Conservation (phyloP, 2,329 filamentous ascomycete species). For the Scedosporium minutisporum region DNA sequence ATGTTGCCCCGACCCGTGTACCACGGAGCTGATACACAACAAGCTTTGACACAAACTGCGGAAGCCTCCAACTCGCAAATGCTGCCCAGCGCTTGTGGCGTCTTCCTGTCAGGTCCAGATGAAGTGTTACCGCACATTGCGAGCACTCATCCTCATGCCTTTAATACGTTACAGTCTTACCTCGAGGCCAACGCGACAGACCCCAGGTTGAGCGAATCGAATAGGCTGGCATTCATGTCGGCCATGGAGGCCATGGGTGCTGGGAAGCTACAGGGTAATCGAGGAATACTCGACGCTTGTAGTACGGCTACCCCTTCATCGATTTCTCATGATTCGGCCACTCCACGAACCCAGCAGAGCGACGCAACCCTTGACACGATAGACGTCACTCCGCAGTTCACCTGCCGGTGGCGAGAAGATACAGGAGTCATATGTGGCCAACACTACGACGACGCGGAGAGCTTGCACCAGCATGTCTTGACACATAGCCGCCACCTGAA, state of each 20-base stretch:
- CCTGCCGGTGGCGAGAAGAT: conserved; percentile 22
- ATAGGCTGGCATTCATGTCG: conserved; percentile 6
- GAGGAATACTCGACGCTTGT: not conserved
- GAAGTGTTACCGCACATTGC: conserved; percentile 9
- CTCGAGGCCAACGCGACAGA: conserved; percentile 7
- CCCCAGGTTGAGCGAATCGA: conserved; percentile 5
- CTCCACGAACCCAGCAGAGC: conserved; percentile 2
- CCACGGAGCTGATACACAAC: conserved; percentile 8
- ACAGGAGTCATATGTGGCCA: conserved; percentile 20
- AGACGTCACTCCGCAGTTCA: conserved; percentile 10
- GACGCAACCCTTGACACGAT: conserved; percentile 3
- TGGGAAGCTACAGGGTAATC: not conserved
- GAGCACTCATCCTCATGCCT: conserved; percentile 8
- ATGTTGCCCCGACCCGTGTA: conserved; percentile 12
- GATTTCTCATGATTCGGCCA: conserved; percentile 5
- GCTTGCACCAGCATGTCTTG: conserved; percentile 45
- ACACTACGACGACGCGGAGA: conserved; percentile 32
- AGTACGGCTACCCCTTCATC: conserved; percentile 3
- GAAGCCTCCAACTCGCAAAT: conserved; percentile 5
- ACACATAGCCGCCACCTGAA: conserved; percentile 23
- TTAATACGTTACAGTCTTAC: conserved; percentile 8
- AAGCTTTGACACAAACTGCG: conserved; percentile 1
- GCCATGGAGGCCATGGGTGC: conserved; percentile 7
- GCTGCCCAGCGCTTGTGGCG: conserved; percentile 10
- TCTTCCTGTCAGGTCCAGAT: conserved; percentile 9